These are phyloP conservation scores for Orbilia blumenaviensis DNA, from an alignment of 2,329 filamentous ascomycete genomes.

Conservation along the genomic window DNA sequence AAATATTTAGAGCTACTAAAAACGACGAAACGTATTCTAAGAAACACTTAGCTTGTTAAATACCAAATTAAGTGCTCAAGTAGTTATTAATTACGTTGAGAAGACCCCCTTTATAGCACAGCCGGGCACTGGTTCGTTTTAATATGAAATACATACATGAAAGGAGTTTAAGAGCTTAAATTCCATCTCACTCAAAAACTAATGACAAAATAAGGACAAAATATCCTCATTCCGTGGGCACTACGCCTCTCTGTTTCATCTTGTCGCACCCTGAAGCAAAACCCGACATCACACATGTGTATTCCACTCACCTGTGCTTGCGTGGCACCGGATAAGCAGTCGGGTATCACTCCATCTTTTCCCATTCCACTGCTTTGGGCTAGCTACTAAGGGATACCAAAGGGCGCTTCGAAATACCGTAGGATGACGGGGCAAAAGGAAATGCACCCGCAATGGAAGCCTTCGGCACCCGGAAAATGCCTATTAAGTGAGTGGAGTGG, in stretches of 20 bases:
- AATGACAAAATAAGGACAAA: not conserved
- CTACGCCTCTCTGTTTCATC: constrained; percentile 14
- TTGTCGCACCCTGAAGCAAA: constrained; percentile 28
- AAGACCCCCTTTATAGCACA: constrained; percentile 1
- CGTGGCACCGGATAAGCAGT: constrained; percentile 11
- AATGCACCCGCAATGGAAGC: not conserved
- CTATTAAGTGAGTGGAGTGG: not conserved
- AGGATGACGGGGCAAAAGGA: constrained; percentile 13
- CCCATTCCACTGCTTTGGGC: not conserved
- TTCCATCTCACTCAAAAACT: not conserved
- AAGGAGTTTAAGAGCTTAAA: not conserved
- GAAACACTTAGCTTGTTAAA: not conserved
- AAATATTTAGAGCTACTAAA: not conserved
- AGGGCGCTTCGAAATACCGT: constrained; percentile 35
- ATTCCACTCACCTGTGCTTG: constrained; percentile 6
- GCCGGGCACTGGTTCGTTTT: not conserved
- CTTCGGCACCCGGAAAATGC: constrained; percentile 11
- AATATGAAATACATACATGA: not conserved
- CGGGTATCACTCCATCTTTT: not conserved
- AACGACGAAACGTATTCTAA: not conserved
- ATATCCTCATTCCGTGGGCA: not conserved
- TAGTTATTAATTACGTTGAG: no score
- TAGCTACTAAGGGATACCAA: constrained; percentile 9
- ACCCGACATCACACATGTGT: constrained; percentile 9
- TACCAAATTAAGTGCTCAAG: not conserved